These are phyloP conservation scores for Colletotrichum shisoi DNA, from an alignment of 2,329 filamentous ascomycete genomes.

Conservation along the genomic window DNA sequence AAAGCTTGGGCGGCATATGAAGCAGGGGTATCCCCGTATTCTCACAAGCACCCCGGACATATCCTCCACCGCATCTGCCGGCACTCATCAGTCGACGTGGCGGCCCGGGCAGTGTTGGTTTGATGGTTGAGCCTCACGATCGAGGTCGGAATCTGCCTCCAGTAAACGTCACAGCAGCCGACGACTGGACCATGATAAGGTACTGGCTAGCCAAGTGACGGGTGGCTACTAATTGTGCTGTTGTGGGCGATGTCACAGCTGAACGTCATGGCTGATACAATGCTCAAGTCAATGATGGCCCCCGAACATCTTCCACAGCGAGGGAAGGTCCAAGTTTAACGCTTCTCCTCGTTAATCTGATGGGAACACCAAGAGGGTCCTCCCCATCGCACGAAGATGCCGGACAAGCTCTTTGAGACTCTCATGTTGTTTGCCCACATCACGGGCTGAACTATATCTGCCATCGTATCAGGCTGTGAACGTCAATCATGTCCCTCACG, in stretches of 20 bases:
- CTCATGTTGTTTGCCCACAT: slow-evolving; percentile 19
- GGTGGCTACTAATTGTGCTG: neutral
- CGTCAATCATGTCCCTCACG: slow-evolving; percentile 2
- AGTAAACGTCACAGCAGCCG: neutral
- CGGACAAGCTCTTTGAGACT: slow-evolving; percentile 15
- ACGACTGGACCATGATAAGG: slow-evolving; percentile 2
- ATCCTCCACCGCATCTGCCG: neutral
- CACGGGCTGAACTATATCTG: slow-evolving; percentile 1
- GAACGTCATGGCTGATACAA: neutral
- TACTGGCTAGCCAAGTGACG: slow-evolving; percentile 11
- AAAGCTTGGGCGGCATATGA: slow-evolving; percentile 19
- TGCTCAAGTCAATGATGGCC: neutral
- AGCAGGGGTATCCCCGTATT: slow-evolving; percentile 14
- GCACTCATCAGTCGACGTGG: neutral
- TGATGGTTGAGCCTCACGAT: slow-evolving; percentile 20
- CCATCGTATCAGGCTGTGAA: neutral
- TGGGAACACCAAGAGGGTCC: no score
- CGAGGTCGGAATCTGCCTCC: neutral
- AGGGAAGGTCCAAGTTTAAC: neutral
- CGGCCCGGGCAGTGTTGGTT: slow-evolving; percentile 25
- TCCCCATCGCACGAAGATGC: slow-evolving; percentile 11
- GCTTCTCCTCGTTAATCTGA: neutral
- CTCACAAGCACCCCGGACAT: neutral
- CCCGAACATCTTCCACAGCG: slow-evolving; percentile 1
- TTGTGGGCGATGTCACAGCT: neutral